Conservation (phyloP, 352 stramenopile species). For the Aphanomyces stellatus region DNA sequence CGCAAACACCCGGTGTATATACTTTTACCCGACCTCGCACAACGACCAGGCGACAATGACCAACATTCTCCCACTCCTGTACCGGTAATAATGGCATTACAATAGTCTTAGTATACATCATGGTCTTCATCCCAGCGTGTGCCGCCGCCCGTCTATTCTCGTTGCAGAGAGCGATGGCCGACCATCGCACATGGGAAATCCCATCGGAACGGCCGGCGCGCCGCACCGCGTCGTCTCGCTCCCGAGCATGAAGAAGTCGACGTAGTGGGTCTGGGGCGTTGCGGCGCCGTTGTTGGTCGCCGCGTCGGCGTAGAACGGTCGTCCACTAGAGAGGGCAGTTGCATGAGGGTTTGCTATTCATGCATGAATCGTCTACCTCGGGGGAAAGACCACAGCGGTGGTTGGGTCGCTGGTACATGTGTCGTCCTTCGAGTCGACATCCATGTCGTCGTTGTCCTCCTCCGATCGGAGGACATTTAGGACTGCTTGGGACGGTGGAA, state of each 20-base stretch:
- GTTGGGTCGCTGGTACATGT: not conserved
- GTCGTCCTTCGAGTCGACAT: not conserved
- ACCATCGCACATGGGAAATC: not conserved
- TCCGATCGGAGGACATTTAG: not conserved
- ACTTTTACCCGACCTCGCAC: too few relatives aligned
- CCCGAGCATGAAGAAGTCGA: not conserved
- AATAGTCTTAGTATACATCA: not conserved
- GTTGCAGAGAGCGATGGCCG: not conserved
- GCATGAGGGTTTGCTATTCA: too few relatives aligned
- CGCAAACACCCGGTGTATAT: too few relatives aligned
- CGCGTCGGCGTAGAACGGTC: not conserved
- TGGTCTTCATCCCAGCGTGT: constrained; percentile 1
- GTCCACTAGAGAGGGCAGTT: too few relatives aligned
- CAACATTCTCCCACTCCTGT: too few relatives aligned
- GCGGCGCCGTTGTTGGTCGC: not conserved
- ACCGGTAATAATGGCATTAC: too few relatives aligned
- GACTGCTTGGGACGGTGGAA: too few relatives aligned
- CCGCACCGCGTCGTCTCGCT: not conserved
- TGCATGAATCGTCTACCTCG: too few relatives aligned
- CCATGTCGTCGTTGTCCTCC: not conserved
- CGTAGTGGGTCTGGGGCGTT: not conserved
- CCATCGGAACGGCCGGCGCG: not conserved
- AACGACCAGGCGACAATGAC: too few relatives aligned
- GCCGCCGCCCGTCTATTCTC: not conserved
- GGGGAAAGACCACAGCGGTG: too few relatives aligned